Evolutionary conservation across 202 grass and related monocot species (phyloP).

Genomic region (Digitaria exilis): DNA sequence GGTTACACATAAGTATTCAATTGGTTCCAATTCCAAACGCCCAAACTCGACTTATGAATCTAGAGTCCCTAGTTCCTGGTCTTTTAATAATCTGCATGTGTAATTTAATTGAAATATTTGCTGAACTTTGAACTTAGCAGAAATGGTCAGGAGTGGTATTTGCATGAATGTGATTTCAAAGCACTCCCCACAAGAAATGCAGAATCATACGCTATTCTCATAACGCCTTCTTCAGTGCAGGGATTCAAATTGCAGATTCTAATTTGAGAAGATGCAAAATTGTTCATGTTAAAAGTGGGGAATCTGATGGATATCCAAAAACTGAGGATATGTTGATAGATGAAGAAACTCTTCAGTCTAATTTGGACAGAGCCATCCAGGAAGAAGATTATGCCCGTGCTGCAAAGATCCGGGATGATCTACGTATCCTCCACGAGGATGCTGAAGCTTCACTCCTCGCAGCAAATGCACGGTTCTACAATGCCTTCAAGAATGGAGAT

Average conservation of each 20-base stretch:
- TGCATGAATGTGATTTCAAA: neutral
- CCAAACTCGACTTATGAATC: neutral
- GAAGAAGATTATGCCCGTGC: constrained; percentile 91
- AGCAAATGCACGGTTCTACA: constrained; percentile 79
- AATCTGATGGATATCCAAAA: constrained; percentile 67
- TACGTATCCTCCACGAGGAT: constrained; percentile 72
- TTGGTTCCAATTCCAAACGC: neutral
- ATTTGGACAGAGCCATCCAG: constrained; percentile 71
- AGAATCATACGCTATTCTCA: neutral
- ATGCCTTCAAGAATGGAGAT: constrained; percentile 88
- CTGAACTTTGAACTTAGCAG: constrained; percentile 30
- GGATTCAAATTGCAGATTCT: constrained; percentile 44
- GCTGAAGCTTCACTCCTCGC: constrained; percentile 70
- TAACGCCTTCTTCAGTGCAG: constrained; percentile 65
- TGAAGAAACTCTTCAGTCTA: constrained; percentile 70
- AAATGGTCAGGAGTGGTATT: neutral
- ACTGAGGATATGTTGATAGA: constrained; percentile 50
- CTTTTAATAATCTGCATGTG: neutral
- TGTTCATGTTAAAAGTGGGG: constrained; percentile 60
- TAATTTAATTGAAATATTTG: neutral
- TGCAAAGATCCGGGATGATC: constrained; percentile 72
- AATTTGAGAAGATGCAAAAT: constrained; percentile 24
- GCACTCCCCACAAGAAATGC: neutral
- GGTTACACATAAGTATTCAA: neutral
- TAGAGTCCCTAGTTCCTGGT: neutral